Base-by-base conservation (phyloP, 176 grass and related monocot species). In the bread wheat (Triticum aestivum) region DNA sequence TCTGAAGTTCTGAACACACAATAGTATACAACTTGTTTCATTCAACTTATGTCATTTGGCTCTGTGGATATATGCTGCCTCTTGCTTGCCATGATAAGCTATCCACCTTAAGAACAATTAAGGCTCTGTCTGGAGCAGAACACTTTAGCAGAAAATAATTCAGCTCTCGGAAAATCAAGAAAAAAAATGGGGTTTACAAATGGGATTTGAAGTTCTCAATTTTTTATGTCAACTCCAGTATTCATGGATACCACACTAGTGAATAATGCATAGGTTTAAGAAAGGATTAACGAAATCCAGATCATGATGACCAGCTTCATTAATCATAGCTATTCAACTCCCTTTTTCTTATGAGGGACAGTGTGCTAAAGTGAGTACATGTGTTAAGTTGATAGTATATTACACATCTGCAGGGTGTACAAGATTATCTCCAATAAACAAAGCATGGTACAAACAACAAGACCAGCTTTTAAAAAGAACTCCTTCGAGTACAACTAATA, bases 401-500 rank as follows among this genome's bases (percentile, higher is more conserved):
- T 77, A 67, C 5, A 62, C 26, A 27, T 71, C 72, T 20, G 54
- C n/a, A 81, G 37, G 77, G 33, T 82, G 64, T 23, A 82, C 49
- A 88, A 85, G 61, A 65, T 82, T 85, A 78, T 78, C 77, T 61
- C 41, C 64, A 64, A 17, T 83, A 80, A 76, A 80, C 11, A 84
- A 78, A 26, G 77, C 59, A 62, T 2, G 41, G 68, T 34, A 77
- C 61, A 85, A 88, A 85, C 62, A 72, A 85, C 62, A 47, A 14
- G 64, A 70, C 39, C 64, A 59, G 3, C 32, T 88, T 88, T 88
- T 81, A 65, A 82, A 85, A 88, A 88, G 52, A 75, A 56, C 30
- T 77, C 63, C 6, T 77, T 85, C 29, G 86, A 88, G 77, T 69
- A 77, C 86, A 88, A 75, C 82, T 56, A 91, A 88, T 88, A 91